Evolutionary conservation across 352 stramenopile species (phyloP), one percentile per base, ranked within the genome.

Genomic region (Stramenopiles sp.): DNA sequence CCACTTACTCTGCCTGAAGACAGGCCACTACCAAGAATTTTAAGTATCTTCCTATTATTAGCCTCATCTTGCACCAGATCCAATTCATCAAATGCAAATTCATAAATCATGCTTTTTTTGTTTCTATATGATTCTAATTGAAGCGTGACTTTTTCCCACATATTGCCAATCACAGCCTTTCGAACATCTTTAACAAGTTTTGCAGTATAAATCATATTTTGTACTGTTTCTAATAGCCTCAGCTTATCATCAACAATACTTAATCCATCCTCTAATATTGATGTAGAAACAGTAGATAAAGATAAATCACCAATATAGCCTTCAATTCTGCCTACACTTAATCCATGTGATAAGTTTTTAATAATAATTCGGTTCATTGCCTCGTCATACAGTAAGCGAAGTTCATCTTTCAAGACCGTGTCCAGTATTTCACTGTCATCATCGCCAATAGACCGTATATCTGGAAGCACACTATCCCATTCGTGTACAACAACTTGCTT

Each of bases 201-300:
- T 14, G 30, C 71, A 78, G 71, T 78, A 33, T 78, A 78, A 14
- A 78, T 14, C 71, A 78, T 31, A 4, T 4, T 78, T 78, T 78
- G 71, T 4, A 33, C 31, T 14, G 71, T 78, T 33, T 78, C 71
- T 33, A 33, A 33, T 14, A 78, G 31, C 8, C 30, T 31, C 30
- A 78, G 4, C 8, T 14, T 14, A 33, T 31, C 30, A 78, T 78
- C 14, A 14, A 78, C 31, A 4, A 78, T 33, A 8, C 8, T 33
- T 33, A 78, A 33, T 14, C 30, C 71, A 31, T 31, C 30, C 4
- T 31, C 14, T 31, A 78, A 33, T 14, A 14, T 14, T 4, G 71
- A 4, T 14, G 22, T 14, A 31, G 71, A 33, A 33, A 78, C 22
- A 31, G 4, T 4, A 14, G 71, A 78, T 78, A 78, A 31, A 78